phyloP scores from a whole-genome alignment of 1,139 yeast genomes.

The Saccharomyces hybrid region DNA sequence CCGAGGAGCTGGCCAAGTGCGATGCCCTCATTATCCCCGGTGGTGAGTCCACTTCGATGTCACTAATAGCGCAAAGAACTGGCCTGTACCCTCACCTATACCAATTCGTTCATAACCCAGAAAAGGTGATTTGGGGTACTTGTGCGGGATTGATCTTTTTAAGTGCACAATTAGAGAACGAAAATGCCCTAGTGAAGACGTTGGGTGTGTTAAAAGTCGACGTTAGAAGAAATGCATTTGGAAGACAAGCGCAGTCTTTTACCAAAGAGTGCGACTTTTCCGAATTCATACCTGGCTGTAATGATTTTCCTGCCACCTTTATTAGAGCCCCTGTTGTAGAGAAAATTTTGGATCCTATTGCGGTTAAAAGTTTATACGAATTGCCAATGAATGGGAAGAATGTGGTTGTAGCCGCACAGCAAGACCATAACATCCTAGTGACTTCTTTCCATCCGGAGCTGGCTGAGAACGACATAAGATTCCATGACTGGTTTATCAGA shows the following conservation, averaged over 20 bases:
- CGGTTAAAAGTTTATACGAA: conserved; percentile 40
- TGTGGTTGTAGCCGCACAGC: conserved; percentile 64
- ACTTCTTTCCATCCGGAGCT: conserved; percentile 83
- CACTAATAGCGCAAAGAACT: conserved; percentile 62
- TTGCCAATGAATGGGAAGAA: conserved; percentile 30
- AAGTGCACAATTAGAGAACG: conserved; percentile 49
- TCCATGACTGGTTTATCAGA: conserved; percentile 67
- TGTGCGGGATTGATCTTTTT: conserved; percentile 78
- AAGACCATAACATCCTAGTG: conserved; percentile 53
- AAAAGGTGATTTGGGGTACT: conserved; percentile 73
- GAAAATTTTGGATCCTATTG: conserved; percentile 31
- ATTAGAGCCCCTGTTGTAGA: conserved; percentile 75
- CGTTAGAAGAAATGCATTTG: conserved; percentile 70
- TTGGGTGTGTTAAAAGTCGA: conserved; percentile 61
- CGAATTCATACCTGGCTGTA: conserved; percentile 37
- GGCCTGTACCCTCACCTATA: conserved; percentile 50
- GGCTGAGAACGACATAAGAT: conserved; percentile 44
- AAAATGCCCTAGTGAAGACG: conserved; percentile 50
- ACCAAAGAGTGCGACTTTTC: conserved; percentile 43
- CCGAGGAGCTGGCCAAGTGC: conserved; percentile 43
- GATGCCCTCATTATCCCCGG: conserved; percentile 69
- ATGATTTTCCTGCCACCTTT: conserved; percentile 53
- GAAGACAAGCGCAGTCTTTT: conserved; percentile 69
- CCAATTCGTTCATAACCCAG: conserved; percentile 41
- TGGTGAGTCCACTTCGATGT: conserved; percentile 79